Conservation (phyloP, 345 rosid genomes). For the Draba incana region DNA sequence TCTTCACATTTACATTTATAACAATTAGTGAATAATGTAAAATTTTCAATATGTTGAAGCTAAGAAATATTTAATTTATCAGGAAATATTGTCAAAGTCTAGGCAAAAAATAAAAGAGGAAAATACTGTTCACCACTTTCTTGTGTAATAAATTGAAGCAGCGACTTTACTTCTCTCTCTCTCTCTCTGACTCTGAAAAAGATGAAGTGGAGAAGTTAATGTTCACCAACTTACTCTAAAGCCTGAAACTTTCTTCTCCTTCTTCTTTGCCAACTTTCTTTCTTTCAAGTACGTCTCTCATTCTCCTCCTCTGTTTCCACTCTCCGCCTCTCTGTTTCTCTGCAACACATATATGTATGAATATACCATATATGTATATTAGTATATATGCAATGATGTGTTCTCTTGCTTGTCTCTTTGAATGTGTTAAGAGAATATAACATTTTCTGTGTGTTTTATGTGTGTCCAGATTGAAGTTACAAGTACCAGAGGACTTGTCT, state of each 20-base stretch:
- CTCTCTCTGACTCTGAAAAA: constrained; percentile 50
- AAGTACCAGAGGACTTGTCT: constrained; percentile 33
- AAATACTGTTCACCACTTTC: constrained; percentile 4
- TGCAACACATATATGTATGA: not conserved
- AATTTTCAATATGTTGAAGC: no score
- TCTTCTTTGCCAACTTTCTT: constrained; percentile 1
- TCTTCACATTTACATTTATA: not conserved
- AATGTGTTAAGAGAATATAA: not conserved
- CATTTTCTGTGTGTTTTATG: constrained; percentile 4
- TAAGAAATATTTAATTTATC: no score
- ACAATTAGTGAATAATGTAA: not conserved
- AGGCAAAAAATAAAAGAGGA: not conserved
- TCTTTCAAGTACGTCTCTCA: constrained; percentile 28
- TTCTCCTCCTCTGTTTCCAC: constrained; percentile 31
- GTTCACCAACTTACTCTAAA: constrained; percentile 43
- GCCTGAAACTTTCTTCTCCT: constrained; percentile 30
- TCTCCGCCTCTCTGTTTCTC: constrained; percentile 27
- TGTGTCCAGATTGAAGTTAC: constrained; percentile 19
- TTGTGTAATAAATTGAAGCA: constrained; percentile 34
- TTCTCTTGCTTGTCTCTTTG: constrained; percentile 12
- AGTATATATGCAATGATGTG: constrained; percentile 5
- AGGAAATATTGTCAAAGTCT: not conserved
- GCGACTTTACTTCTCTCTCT: constrained; percentile 36
- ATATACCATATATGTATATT: not conserved
- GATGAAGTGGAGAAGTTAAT: constrained; percentile 50